A percentile compares a stretch with the other conserved stretches of the same genome.
Evolutionary conservation across 164 flowering plant genomes (phyloP).

Genomic region (Liriodendron chinense): DNA sequence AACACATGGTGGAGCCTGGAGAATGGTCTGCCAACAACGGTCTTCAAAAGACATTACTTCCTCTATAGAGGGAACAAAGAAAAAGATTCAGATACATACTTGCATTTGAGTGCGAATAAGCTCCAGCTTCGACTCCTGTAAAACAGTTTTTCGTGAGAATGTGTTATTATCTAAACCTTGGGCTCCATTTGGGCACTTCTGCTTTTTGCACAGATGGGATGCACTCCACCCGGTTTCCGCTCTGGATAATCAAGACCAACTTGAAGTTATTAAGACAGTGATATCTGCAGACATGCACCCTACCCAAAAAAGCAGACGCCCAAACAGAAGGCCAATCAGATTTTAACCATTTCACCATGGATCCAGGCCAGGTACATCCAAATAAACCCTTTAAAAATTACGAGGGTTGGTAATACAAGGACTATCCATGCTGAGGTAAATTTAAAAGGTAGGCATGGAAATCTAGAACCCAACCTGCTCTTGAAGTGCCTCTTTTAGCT

Average conservation of each 20-base stretch:
- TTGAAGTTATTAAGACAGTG: background rate
- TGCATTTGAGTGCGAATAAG: slow-evolving; percentile 53
- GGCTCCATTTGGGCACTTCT: background rate
- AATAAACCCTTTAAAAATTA: background rate
- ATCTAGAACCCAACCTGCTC: slow-evolving; percentile 51
- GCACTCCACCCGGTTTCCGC: background rate
- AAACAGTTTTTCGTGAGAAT: slow-evolving; percentile 8
- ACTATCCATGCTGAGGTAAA: background rate
- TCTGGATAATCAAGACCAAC: background rate
- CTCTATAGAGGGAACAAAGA: background rate
- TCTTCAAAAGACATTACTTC: background rate
- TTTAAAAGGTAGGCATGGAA: background rate
- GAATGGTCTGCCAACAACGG: background rate
- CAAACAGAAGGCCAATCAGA: background rate
- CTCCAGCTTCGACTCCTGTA: slow-evolving; percentile 75
- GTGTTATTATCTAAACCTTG: background rate
- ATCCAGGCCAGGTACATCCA: background rate
- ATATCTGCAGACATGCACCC: background rate
- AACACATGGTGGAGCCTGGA: background rate
- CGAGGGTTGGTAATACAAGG: background rate
- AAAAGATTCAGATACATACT: slow-evolving; percentile 36
- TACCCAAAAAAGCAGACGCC: background rate
- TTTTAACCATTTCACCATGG: background rate
- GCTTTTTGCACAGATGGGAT: background rate
- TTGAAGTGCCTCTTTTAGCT: slow-evolving; percentile 72